Percentiles rank a stretch among this genome's conserved stretches.
Conservation (phyloP, 176 grass and related monocot genomes). For the Triticum timopheevii region DNA sequence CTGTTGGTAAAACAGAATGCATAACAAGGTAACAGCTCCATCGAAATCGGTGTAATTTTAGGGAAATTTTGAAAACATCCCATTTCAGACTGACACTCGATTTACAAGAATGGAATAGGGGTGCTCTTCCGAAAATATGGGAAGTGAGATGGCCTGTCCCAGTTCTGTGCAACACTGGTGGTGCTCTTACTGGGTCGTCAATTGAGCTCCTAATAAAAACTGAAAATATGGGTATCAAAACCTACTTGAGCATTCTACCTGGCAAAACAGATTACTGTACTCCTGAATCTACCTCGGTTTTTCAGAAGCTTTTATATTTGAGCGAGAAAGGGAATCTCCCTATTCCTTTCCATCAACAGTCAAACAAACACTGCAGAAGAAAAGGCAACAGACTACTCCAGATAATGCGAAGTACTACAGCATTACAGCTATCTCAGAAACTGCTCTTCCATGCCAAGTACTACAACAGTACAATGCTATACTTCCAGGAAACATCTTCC, state of each 20-base stretch:
- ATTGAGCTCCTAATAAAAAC: neutral
- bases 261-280: neutral
- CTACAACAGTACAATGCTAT: neutral
- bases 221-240: neutral
- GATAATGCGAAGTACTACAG: neutral
- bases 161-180: neutral
- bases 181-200: neutral
- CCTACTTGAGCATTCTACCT: neutral
- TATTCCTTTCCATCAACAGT: neutral
- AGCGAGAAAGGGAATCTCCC: neutral
- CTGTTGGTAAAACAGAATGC: neutral
- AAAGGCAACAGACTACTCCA: too few species aligned
- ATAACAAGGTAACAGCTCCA: neutral
- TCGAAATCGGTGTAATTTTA: too few species aligned
- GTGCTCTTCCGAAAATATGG: too few species aligned
- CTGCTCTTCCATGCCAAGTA: neutral
- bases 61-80: too few species aligned
- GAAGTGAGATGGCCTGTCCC: too few species aligned
- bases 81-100: too few species aligned
- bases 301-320: neutral
- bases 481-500: neutral
- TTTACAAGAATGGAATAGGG: too few species aligned
- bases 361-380: neutral
- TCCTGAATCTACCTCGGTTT: neutral
- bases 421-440: neutral